Base-by-base conservation (phyloP, 305 asterid genomes). In the Fraxinus floribunda region DNA sequence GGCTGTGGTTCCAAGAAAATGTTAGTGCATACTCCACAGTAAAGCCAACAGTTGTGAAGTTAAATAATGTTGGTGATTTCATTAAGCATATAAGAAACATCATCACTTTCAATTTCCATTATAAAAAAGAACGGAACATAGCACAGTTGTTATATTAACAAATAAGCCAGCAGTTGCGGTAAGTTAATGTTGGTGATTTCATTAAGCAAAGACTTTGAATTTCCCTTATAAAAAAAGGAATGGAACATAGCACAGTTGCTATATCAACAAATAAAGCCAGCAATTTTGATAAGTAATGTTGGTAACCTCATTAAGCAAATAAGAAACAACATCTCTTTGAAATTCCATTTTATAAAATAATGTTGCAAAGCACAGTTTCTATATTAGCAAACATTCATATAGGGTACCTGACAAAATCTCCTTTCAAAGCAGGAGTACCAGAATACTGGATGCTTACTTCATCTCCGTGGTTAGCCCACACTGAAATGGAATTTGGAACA, bases 391-490 rank as follows among this genome's bases (percentile, higher is more conserved):
- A 72, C 80, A 83, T 68, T 49, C 71, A 18, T 26, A 39, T 74
- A 76, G 75, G 16, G 35, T 85, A 97, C 99, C 99, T 95, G 93
- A 95, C 98, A 87, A 93, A 95, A 85, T 97, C 99, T 86, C 99
- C 99, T 88, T 97, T 97, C 80, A 97, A 84, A 76, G 99, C 99
- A 36, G 98, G 98, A 82, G 99, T 95, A 72, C 99, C 99, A 88
- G 99, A 97, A 82, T 97, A 97, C 87, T 97, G 99, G 87, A 93
- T 95, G 92, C 99, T 97, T 78, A 97, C 66, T 72, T 95, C 99
- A 93, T 97, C 99, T 76, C 99, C 99, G 85, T 95, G 99, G 88
- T 95, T 92, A 83, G 99, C 99, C 98, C 99, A 97, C 89, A 97
- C 99, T 97, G 92, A 83, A 87, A 85, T 79, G 76, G 72, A 86